Evolutionary conservation across 164 flowering plant genomes (phyloP).

Genomic region (Kingdonia uniflora): DNA sequence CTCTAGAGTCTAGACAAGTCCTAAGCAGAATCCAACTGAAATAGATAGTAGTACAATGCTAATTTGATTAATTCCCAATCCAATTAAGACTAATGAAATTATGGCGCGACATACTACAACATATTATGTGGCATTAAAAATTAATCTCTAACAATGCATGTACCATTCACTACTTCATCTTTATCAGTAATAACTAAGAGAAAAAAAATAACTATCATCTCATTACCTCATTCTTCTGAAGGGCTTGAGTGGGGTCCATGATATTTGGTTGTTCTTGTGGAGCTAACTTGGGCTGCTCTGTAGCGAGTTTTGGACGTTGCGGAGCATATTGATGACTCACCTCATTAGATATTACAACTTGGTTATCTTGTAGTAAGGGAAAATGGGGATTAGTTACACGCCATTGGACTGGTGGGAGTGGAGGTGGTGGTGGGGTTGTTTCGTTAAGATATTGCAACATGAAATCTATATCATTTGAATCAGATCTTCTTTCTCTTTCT

Average conservation of each 20-base stretch:
- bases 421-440: constrained; percentile 40
- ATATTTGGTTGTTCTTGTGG: constrained; percentile 18
- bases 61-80: no score
- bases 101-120: no score
- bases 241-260: constrained; percentile 13
- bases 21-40: no score
- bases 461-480: constrained; percentile 7
- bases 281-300: constrained; percentile 21
- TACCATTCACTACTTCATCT: no score
- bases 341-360: constrained; percentile 21
- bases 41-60: no score
- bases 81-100: no score
- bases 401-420: constrained; percentile 60
- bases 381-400: constrained; percentile 19
- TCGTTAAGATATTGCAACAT: constrained; percentile 14
- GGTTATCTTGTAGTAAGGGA: constrained; percentile 18
- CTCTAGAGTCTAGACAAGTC: no score
- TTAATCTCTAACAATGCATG: no score
- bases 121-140: no score
- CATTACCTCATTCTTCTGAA: constrained; percentile 32
- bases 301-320: constrained; percentile 13
- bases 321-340: constrained; percentile 12
- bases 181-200: no score
- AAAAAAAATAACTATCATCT: background rate
- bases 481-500: no score